A percentile compares a stretch with the other conserved stretches of the same genome.
phyloP scores from a whole-genome alignment of 768 basidiomycete species.

The Pluteus cervinus region DNA sequence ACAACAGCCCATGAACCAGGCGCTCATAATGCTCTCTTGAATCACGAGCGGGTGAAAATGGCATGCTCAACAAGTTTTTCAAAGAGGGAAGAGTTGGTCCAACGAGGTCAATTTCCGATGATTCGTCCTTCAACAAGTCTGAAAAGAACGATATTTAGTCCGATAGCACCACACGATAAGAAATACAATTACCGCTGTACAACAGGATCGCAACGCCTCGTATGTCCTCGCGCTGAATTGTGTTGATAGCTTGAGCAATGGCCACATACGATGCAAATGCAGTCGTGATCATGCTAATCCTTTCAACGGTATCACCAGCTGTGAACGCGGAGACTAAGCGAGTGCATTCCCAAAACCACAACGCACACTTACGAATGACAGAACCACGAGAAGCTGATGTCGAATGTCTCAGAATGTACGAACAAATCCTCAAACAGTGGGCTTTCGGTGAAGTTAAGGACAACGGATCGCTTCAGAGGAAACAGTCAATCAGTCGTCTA shows the following conservation, averaged over 20 bases:
- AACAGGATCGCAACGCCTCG: slow-evolving; percentile 74
- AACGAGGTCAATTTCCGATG: slow-evolving; percentile 69
- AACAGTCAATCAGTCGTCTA: background rate
- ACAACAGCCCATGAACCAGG: slow-evolving; percentile 76
- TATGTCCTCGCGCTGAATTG: slow-evolving; percentile 69
- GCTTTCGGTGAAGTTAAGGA: slow-evolving; percentile 40
- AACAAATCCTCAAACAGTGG: slow-evolving; percentile 80
- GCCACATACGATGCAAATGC: no score
- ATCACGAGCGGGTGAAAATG: slow-evolving; percentile 30
- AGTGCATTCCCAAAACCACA: no score
- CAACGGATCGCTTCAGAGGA: slow-evolving; percentile 28
- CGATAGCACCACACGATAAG: background rate
- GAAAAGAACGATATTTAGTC: slow-evolving; percentile 1
- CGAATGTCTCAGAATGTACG: slow-evolving; percentile 70
- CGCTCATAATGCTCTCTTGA: slow-evolving; percentile 49
- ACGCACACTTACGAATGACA: slow-evolving; percentile 39
- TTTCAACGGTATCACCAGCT: slow-evolving; percentile 51
- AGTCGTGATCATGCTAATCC: slow-evolving; percentile 56
- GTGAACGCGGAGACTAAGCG: no score
- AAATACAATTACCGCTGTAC: slow-evolving; percentile 55
- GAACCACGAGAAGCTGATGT: slow-evolving; percentile 50
- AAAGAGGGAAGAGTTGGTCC: slow-evolving; percentile 77
- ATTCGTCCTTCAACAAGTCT: slow-evolving; percentile 87
- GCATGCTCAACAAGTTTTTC: slow-evolving; percentile 64
- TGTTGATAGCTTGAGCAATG: slow-evolving; percentile 55